phyloP scores from a whole-genome alignment of 164 flowering plant species.

The Aristolochia contorta region DNA sequence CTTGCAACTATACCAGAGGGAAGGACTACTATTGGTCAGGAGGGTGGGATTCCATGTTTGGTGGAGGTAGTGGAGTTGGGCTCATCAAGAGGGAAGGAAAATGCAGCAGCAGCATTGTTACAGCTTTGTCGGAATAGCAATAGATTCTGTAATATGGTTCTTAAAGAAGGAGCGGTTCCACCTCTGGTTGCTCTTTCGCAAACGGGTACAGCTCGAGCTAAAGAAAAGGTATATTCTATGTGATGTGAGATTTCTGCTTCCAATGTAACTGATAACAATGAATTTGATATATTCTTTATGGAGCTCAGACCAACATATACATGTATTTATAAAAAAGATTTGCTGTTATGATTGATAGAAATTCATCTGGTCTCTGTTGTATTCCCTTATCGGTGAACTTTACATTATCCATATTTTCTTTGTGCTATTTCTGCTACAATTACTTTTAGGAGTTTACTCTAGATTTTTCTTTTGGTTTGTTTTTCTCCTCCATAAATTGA shows the following conservation, averaged over 20 bases:
- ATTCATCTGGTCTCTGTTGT: no score
- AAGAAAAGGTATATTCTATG: constrained; percentile 8
- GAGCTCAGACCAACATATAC: neutral
- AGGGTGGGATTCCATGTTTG: constrained; percentile 54
- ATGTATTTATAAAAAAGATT: no score
- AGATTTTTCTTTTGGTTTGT: no score
- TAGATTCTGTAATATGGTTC: constrained; percentile 13
- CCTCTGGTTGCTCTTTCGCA: constrained; percentile 21
- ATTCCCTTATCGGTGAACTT: no score
- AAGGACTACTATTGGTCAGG: constrained; percentile 52
- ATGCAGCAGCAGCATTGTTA: constrained; percentile 54
- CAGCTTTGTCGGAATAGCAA: constrained; percentile 14
- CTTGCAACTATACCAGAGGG: constrained; percentile 86
- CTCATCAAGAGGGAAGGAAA: constrained; percentile 78
- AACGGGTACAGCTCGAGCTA: constrained; percentile 19
- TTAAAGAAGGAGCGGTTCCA: constrained; percentile 19
- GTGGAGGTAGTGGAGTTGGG: constrained; percentile 78
- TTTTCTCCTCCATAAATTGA: no score
- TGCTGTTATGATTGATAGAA: no score
- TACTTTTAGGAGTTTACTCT: no score
- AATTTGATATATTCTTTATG: neutral
- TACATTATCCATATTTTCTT: no score
- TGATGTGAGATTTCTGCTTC: neutral
- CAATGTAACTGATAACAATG: neutral
- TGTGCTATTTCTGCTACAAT: no score